Base-by-base conservation (phyloP, 78 protist genomes). In the Capsaspora owczarzaki region DNA sequence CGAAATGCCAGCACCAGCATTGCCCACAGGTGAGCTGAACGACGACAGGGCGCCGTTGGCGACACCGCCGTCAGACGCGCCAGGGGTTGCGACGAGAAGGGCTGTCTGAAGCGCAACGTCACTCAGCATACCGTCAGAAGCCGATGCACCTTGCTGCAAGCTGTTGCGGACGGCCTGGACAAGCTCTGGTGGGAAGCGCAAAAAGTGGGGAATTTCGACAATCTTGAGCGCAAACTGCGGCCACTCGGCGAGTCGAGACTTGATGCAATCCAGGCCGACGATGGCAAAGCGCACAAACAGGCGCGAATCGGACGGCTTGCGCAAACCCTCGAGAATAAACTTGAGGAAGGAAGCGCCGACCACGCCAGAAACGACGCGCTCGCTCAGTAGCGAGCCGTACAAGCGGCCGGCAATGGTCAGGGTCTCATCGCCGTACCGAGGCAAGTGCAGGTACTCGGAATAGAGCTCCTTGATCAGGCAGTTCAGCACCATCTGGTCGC, bases 391-490 rank as follows among this genome's bases (percentile, higher is more conserved):
- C 16, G 82, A 31, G 27, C 99, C 99, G 49, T 95, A 91, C 38
- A 97, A 80, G 22, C 38, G 47, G 27, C 90, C 97, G 10, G 97
- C 89, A 53, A 89, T 95, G 43, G 43, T 47, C 35, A 97, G 93
- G 81, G 92, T 93, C 79, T 88, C 82, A 40, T 89, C 93, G 40
- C 98, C 98, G 86, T 94, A 96, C 43, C 85, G 76, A 5, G 86
- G 82, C 49, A 97, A 81, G 81, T 80, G 91, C n/a, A 87, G 86
- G 74, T 93, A 91, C 82, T 97, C 99, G 76, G 94, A 97, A 68
- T 94, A 89, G 35, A 97, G 87, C 75, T 92, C 89, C 76, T 90
- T 93, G 78, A 97, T 84, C 89, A 95, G 88, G 86, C 97, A 95
- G 56, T 66, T 81, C 19, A 76, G 90, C 29, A 95, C 72, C 44